Percentiles rank a stretch among this genome's conserved stretches.
phyloP scores from a whole-genome alignment of 108 stramenopile species.

The Nitzschia inconspicua region DNA sequence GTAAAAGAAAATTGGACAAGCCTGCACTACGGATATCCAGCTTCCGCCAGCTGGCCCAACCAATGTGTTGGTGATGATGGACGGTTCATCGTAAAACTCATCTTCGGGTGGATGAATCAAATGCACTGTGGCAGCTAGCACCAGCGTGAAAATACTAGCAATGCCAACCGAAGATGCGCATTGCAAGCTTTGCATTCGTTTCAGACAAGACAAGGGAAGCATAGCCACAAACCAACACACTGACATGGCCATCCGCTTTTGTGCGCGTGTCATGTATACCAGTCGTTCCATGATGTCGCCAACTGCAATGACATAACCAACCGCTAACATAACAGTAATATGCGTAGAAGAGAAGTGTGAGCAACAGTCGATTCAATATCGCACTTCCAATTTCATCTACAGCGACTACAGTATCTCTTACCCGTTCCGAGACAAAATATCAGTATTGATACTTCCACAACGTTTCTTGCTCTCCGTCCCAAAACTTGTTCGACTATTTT shows the following conservation, averaged over 20 bases:
- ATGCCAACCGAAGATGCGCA: slow-evolving; percentile 63
- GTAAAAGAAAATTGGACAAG: slow-evolving; percentile 83
- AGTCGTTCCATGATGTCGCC: slow-evolving; percentile 73
- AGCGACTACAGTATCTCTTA: too few species aligned
- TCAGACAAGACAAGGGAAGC: slow-evolving; percentile 64
- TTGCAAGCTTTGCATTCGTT: slow-evolving; percentile 57
- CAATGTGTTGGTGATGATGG: slow-evolving; percentile 18
- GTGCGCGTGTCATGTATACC: slow-evolving; percentile 7
- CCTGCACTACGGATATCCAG: slow-evolving; percentile 41
- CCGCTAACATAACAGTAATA: slow-evolving; percentile 12
- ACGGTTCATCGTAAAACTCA: neutral
- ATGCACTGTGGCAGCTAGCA: slow-evolving; percentile 67
- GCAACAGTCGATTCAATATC: neutral
- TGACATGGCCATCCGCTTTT: slow-evolving; percentile 20
- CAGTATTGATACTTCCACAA: slow-evolving; percentile 57
- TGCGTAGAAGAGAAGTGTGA: neutral
- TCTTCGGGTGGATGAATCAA: slow-evolving; percentile 16
- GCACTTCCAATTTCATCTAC: neutral
- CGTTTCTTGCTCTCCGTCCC: slow-evolving; percentile 31
- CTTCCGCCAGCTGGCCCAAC: slow-evolving; percentile 46
- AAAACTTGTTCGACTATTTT: slow-evolving; percentile 43
- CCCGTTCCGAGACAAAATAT: slow-evolving; percentile 66
- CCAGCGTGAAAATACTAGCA: slow-evolving; percentile 57
- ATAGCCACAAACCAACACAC: slow-evolving; percentile 60
- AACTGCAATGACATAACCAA: slow-evolving; percentile 69